Evolutionary conservation across 2,329 filamentous ascomycete genomes (phyloP), one percentile per base, ranked within the genome.

Genomic region (Cylindrodendrum hubeiense): DNA sequence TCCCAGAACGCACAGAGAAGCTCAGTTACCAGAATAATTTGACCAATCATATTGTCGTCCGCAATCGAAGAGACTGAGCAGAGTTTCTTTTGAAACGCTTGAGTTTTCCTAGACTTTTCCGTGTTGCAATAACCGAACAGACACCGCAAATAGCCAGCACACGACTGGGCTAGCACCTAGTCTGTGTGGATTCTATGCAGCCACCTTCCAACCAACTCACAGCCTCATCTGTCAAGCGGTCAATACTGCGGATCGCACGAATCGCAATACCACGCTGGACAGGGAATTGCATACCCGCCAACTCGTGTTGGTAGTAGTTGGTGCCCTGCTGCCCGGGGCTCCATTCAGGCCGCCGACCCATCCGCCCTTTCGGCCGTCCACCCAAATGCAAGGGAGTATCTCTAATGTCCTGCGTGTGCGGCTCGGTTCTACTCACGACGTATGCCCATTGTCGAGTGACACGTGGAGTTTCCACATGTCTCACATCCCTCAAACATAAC

Each of bases 391-490:
- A 47, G 57, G 49, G 50, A 60, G 22, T 10, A 34, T 44, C 34
- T 22, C 5, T 52, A 34, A 34, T 34, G 28, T 39, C 33, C 57
- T 53, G 57, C 39, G 46, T 47, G 39, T 51, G 49, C 57, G 47
- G 37, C 56, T 60, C 56, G 39, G 43, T 39, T 47, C 28, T 39
- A n/a, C 50, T 52, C 46, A 50, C 28, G 39, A 39, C 30, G 49
- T 37, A 47, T 60, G 43, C 30, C 57, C 30, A 53, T 53, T 46
- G 49, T 54, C 56, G 41, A 60, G 50, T 53, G 57, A 60, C 57
- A 60, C 57, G 49, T 60, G 57, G 57, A 53, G 57, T 60, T 60
- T 41, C 50, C 57, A 60, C 57, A 53, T 46, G 57, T 39, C 49
- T 60, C 41, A 53, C 51, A 54, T 60, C 30, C 30, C 50, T 47